Percentiles rank a stretch among this genome's conserved stretches.
Conservation (phyloP, 345 rosid genomes). For the Eucalyptus polybractea region DNA sequence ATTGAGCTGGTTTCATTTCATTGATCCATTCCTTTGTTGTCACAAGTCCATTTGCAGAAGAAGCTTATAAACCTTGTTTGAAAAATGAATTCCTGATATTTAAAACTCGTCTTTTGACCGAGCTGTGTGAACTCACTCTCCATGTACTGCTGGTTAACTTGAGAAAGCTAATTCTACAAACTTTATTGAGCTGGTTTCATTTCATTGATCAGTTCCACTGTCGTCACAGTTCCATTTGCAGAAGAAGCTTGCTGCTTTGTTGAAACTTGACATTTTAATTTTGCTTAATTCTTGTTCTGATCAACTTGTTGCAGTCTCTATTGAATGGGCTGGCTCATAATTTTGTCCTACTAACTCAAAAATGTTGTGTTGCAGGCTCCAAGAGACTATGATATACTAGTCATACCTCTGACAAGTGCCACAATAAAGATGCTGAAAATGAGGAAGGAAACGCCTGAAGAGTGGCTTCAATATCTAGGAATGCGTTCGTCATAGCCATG, state of each 20-base stretch:
- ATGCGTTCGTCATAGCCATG: constrained; percentile 18
- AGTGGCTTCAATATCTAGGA: constrained; percentile 74
- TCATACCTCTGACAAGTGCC: constrained; percentile 74
- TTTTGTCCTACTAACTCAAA: not conserved
- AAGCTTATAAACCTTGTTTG: not conserved
- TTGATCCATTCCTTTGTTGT: not conserved
- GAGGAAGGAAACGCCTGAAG: constrained; percentile 65
- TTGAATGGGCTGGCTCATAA: not conserved
- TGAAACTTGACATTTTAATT: not conserved
- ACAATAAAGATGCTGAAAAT: constrained; percentile 56
- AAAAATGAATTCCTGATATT: not conserved
- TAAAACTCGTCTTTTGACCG: not conserved
- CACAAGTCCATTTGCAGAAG: not conserved
- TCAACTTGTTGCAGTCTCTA: not conserved
- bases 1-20: not conserved
- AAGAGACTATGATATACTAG: constrained; percentile 73
- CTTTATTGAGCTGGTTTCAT: not conserved
- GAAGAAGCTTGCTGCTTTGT: not conserved
- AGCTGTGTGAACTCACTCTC: not conserved
- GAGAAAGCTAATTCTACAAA: not conserved
- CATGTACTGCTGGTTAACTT: not conserved
- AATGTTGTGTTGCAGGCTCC: constrained; percentile 46
- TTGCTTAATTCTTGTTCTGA: not conserved
- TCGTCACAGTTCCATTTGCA: not conserved
- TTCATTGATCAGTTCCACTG: not conserved